Evolutionary conservation across 768 basidiomycete species (phyloP), one percentile per base, ranked within the genome.

Genomic region (Suillus sp.): DNA sequence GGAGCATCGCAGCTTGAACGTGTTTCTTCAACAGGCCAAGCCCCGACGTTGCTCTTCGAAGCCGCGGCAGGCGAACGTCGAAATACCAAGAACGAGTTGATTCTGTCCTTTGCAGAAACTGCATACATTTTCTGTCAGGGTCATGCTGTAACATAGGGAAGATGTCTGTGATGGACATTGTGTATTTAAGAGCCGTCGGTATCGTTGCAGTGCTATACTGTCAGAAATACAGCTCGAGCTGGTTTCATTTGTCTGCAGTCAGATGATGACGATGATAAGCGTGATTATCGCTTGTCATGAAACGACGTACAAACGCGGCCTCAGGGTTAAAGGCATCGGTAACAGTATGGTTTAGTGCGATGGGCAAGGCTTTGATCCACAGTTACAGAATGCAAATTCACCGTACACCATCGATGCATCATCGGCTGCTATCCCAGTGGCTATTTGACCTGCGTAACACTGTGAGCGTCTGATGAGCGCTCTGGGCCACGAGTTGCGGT

Each of bases 31-130:
- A 27, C n/a, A 7, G 14, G 48, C 30, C 27, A 10, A 32, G 30
- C 11, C 5, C 2, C 10, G 7, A 18, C 4, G 27, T 9, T 30
- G 27, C 50, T 51, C 27, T 18, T 51, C 18, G 9, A 51, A 30
- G 9, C 9, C 4, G 4, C 18, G 30, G 27, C 27, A 51, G 27
- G 50, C 4, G 30, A 51, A 30, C 27, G 48, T 48, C 1, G 68
- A 82, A 84, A 66, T 79, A 82, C 77, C 5, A 47, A 85, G 68
- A 74, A 83, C 1, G 82, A 69, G 63, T 78, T 72, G 45, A 61
- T 70, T 67, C 71, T 64, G 71, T 83, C 84, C 66, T 73, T 66
- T 74, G 68, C 54, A 86, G 65, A 68, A 79, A 87, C 5, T 74
- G 65, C 1, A 71, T 70, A 68, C 86, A 86, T 68, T 78, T 84